Conservation (phyloP, 768 basidiomycete genomes). For the Mrakia blollopis region DNA sequence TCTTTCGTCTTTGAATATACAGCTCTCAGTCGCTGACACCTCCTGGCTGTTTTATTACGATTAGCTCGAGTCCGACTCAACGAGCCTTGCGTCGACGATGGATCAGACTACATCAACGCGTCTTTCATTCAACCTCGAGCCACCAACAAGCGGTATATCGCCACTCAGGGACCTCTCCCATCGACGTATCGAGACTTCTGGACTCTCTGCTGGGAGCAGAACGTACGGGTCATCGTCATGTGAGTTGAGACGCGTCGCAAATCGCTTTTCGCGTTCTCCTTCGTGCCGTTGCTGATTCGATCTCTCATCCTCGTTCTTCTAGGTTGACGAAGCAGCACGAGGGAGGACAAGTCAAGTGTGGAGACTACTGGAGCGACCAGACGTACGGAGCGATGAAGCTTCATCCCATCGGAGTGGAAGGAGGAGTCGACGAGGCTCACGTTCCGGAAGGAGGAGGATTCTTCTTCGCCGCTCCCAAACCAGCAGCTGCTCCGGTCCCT, state of each 20-base stretch:
- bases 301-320: not conserved
- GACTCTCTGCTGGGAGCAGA: slow-evolving; percentile 94
- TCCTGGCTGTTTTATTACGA: slow-evolving; percentile 48
- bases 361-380: slow-evolving; percentile 68
- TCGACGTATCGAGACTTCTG: slow-evolving; percentile 90
- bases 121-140: slow-evolving; percentile 84
- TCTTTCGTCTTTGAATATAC: not conserved
- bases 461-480: slow-evolving; percentile 47
- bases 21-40: not conserved
- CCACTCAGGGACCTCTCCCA: slow-evolving; percentile 89
- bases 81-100: slow-evolving; percentile 47
- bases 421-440: slow-evolving; percentile 46
- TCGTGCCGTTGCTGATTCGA: not conserved
- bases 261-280: not conserved
- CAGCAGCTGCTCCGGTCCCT: slow-evolving; percentile 28
- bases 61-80: slow-evolving; percentile 80
- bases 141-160: slow-evolving; percentile 79
- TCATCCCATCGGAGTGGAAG: slow-evolving; percentile 51
- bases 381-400: slow-evolving; percentile 68
- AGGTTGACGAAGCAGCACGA: slow-evolving; percentile 82
- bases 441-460: slow-evolving; percentile 43
- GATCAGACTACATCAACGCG: slow-evolving; percentile 91
- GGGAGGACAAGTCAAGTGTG: slow-evolving; percentile 82
- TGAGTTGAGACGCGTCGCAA: slow-evolving; percentile 28
- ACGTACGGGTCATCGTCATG: slow-evolving; percentile 93